Evolutionary conservation across 495 filamentous ascomycete species (phyloP), one percentile per base, ranked within the genome.

Genomic region (Lophium mytilinum): DNA sequence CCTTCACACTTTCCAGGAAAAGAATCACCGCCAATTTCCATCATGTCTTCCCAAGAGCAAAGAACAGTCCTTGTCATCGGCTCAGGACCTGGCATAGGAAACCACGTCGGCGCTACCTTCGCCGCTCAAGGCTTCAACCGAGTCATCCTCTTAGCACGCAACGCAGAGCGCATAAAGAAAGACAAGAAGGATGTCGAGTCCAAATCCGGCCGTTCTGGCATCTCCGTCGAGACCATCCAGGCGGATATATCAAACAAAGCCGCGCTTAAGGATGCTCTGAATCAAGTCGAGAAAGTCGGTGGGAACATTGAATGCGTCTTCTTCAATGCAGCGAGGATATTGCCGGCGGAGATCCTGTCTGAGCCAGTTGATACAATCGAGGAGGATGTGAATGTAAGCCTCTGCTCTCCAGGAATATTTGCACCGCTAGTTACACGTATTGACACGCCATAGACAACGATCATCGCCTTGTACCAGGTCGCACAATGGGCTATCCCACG

Each of bases 81-180:
- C 53, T 66, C 70, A 14, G 74, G 73, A 9, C 70, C 73, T 2
- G 73, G 74, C 37, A 74, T 77, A 47, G 72, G 72, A 35, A 61
- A 66, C 43, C 53, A 68, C 37, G 62, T 69, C 4, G 60, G 71
- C n/a, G 35, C 64, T 0, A 54, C 67, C 18, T 77, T 75, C 60
- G 69, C 72, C 30, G 49, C 61, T 12, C 65, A 71, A 35, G 61
- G 69, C 34, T 75, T 70, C 60, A 61, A 58, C 41, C 73, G 70
- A 41, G 64, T 75, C 4, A 68, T 69, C 21, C 65, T 75, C 14
- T 59, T 77, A 30, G 69, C 72, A 3, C 66, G 74, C 24, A 66
- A 71, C 36, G 50, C 55, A 11, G 57, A 65, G 12, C 66, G 70
- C 17, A 67, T 77, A 3, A 35, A 55, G 24, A 18, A 62, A 0